Percentiles rank a stretch among this genome's conserved stretches.
phyloP scores from a whole-genome alignment of 352 stramenopile genomes.

The Globisporangium emineosum region DNA sequence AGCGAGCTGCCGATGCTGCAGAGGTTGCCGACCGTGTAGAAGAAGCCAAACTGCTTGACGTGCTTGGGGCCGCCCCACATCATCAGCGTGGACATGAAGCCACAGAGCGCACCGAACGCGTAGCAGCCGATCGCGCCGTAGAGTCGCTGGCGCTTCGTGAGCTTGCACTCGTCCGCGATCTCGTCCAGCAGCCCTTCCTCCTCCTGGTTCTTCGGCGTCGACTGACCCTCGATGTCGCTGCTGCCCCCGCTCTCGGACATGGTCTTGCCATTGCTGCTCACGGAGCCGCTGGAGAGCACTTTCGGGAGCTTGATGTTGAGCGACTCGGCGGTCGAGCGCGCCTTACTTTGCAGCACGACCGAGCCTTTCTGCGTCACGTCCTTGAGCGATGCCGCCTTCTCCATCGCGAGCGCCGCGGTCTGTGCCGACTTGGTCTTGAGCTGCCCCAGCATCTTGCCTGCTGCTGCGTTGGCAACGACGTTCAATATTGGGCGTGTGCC shows the following conservation, averaged over 20 bases:
- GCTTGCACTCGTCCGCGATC: conserved; percentile 63
- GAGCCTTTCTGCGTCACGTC: conserved; percentile 55
- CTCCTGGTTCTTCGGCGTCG: conserved; percentile 52
- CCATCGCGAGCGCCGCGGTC: conserved; percentile 46
- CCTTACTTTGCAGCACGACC: conserved; percentile 45
- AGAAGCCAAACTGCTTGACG: conserved; percentile 85
- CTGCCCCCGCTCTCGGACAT: conserved; percentile 39
- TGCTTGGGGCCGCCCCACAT: conserved; percentile 77
- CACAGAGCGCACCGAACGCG: conserved; percentile 62
- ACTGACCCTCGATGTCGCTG: conserved; percentile 17
- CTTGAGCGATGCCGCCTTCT: conserved; percentile 54
- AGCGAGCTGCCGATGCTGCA: conserved; percentile 78
- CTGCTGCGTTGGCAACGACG: conserved; percentile 24
- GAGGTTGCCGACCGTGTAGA: conserved; percentile 82
- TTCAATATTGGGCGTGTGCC: conserved; percentile 14
- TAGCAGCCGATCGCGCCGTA: conserved; percentile 77
- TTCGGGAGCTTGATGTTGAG: conserved; percentile 51
- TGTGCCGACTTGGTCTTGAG: conserved; percentile 60
- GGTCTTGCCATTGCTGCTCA: conserved; percentile 19
- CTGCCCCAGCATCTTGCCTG: conserved; percentile 57
- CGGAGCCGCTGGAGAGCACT: conserved; percentile 28
- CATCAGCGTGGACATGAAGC: conserved; percentile 77
- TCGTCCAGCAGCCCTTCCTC: conserved; percentile 74
- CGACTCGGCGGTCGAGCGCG: conserved; percentile 37
- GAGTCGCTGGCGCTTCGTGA: conserved; percentile 77